phyloP scores from a whole-genome alignment of 2,329 filamentous ascomycete species.

The Lojkania enalia region DNA sequence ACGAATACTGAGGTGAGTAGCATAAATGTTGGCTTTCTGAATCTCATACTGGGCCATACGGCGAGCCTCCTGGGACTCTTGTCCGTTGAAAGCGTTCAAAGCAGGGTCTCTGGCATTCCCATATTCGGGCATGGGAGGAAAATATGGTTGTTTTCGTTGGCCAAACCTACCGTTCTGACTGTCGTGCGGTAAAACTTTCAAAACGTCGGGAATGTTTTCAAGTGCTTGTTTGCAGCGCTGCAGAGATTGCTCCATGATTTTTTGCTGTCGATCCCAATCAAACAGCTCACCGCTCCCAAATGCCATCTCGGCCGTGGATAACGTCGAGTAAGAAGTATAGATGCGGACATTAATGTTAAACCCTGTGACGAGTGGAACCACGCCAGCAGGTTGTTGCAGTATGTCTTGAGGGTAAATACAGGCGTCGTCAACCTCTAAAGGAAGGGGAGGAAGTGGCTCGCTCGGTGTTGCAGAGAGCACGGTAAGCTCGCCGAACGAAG shows the following conservation, averaged over 20 bases:
- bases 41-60: slow-evolving; percentile 75
- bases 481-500: slow-evolving; percentile 69
- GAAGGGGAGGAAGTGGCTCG: slow-evolving; percentile 77
- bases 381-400: slow-evolving; percentile 67
- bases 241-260: slow-evolving; percentile 71
- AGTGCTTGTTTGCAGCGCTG: slow-evolving; percentile 70
- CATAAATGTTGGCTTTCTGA: slow-evolving; percentile 88
- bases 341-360: slow-evolving; percentile 81
- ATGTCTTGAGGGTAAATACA: slow-evolving; percentile 74
- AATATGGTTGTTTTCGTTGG: slow-evolving; percentile 38
- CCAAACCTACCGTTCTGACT: slow-evolving; percentile 34
- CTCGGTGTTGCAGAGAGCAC: slow-evolving; percentile 76
- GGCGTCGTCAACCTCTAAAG: slow-evolving; percentile 81
- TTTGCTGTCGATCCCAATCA: slow-evolving; percentile 76
- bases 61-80: slow-evolving; percentile 44
- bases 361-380: slow-evolving; percentile 72
- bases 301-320: slow-evolving; percentile 79
- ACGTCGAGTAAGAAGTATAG: slow-evolving; percentile 76
- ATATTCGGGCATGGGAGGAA: slow-evolving; percentile 43
- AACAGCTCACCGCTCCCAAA: slow-evolving; percentile 78
- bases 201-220: slow-evolving; percentile 67
- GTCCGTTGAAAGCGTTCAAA: slow-evolving; percentile 24
- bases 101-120: slow-evolving; percentile 31
- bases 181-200: slow-evolving; percentile 59
- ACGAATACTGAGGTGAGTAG: slow-evolving; percentile 77